Evolutionary conservation across 805 yeast species (phyloP), one percentile per base, ranked within the genome.

Genomic region (Yamadazyma phyllophila): DNA sequence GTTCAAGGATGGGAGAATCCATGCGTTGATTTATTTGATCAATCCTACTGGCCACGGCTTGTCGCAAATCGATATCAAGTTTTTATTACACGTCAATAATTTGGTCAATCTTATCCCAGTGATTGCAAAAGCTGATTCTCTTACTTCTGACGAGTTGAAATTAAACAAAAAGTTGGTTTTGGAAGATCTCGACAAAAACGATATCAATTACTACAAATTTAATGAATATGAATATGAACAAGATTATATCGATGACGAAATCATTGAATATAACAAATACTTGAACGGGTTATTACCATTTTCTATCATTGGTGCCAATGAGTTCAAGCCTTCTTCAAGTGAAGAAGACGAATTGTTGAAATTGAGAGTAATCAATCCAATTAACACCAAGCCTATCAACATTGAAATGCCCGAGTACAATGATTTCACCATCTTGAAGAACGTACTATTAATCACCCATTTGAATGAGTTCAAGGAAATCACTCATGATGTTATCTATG

Each of bases 401-500:
- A 77, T 82, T 41, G 88, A 82, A 57, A 81, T 83, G 63, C 83
- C 91, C 29, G 84, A 83, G 44, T 76, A 80, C 50, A 84, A 89
- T 52, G 97, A 90, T 65, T 86, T 90, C 61, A 79, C 88, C 36
- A 78, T 86, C 35, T 74, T 90, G 63, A 82, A 90, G 63, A 88
- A 88, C 58, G 80, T 90, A 3, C 70, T 90, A 48, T 77, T 90
- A 58, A 85, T 87, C 57, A 82, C 94, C 13, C 96, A 89, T 67
- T 76, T 90, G 65, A 83, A 83, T 61, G 97, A 90, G 61, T 81
- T 90, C 65, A 88, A 88, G 67, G 97, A 90, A 57, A 76, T 80
- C 58, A 90, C 97, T 7, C 95, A 87, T 62, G 96, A 89, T 62
- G 77, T 83, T 34, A 71, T 90, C 52, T 90, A 90, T 65, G 97